Conservation (phyloP, 2,329 filamentous ascomycete species). For the Verticillium nubilum region DNA sequence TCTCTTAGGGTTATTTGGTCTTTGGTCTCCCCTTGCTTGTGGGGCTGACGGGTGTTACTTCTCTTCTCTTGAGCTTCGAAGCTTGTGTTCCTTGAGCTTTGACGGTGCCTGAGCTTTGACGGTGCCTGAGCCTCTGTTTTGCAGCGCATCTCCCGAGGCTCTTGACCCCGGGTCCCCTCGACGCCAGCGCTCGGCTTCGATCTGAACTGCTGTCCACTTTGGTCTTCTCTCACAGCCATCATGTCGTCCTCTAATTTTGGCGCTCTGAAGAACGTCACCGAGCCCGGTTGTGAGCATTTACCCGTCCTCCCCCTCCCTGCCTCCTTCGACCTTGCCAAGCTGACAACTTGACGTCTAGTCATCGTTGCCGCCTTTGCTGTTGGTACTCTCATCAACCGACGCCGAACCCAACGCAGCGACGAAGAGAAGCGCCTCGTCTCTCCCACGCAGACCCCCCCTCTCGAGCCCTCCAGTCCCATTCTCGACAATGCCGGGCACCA, state of each 20-base stretch:
- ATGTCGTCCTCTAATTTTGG: constrained; percentile 7
- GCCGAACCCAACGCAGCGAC: constrained; percentile 6
- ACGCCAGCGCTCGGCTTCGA: not conserved
- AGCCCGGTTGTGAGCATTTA: constrained; percentile 10
- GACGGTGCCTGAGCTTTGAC: not conserved
- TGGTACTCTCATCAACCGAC: constrained; percentile 12
- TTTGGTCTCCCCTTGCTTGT: not conserved
- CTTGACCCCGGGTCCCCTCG: not conserved
- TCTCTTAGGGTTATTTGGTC: not conserved
- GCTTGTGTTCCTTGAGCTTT: not conserved
- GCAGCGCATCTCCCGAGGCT: not conserved
- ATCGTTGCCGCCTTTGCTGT: constrained; percentile 10
- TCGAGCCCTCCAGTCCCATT: constrained; percentile 5
- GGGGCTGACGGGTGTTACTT: not conserved
- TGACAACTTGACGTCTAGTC: not conserved
- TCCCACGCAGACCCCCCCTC: constrained; percentile 2
- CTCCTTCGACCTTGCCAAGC: not conserved
- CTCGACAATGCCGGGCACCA: not conserved
- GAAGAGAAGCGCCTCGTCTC: constrained; percentile 4
- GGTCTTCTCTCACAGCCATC: not conserved
- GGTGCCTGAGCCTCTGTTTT: too few relatives aligned
- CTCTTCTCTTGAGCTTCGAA: not conserved
- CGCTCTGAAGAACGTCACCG: constrained; percentile 7
- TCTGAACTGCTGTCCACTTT: not conserved
- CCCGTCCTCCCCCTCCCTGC: not conserved